Base-by-base conservation (phyloP, 345 rosid genomes). In the Theobroma cacao region DNA sequence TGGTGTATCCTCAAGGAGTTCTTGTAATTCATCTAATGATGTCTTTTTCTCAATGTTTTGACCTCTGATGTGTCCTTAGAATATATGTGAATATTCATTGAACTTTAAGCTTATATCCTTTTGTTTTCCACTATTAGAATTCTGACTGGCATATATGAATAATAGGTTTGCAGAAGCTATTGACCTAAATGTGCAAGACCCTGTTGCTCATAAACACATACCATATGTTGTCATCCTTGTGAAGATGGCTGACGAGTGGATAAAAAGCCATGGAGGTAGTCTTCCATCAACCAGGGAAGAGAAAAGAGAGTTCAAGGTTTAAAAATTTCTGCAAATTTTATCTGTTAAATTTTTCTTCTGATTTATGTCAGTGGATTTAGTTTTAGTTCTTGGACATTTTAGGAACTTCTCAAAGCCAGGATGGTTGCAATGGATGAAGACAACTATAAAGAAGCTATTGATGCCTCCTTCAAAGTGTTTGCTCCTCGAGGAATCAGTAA, bases 221-320 rank as follows among this genome's bases (percentile, higher is more conserved):
- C 97, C 99, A 48, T 92, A 94, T 79, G 92, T 91, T 40, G 88
- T 91, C 85, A 89, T 96, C 88, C 98, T 96, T 59, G 88, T 94
- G 71, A 94, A 90, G 85, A 85, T 91, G 80, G 92, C 94, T 62
- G 89, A 90, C 62, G 97, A 96, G 75, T 96, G 99, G 99, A 80
- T 86, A 78, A 82, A 86, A 78, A 82, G 83, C 82, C 97, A 94
- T 85, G 83, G 84, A 64, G 94, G 95, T 59, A 72, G 55, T 38
- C 93, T 95, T 87, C 99, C 99, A 73, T 88, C 89, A 34, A 86
- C 97, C 73, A 87, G 97, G 80, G 97, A 94, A 82, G 98, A 94
- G 88, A 91, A 96, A 84, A 94, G 75, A 78, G 88, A 89, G 82
- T 93, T 95, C 77, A 95, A 95, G 99, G 99, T 92, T 81, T 43